Evolutionary conservation across 1,284 basidiomycete species (phyloP), one percentile per base, ranked within the genome.

Genomic region (Trichosporon sp.): DNA sequence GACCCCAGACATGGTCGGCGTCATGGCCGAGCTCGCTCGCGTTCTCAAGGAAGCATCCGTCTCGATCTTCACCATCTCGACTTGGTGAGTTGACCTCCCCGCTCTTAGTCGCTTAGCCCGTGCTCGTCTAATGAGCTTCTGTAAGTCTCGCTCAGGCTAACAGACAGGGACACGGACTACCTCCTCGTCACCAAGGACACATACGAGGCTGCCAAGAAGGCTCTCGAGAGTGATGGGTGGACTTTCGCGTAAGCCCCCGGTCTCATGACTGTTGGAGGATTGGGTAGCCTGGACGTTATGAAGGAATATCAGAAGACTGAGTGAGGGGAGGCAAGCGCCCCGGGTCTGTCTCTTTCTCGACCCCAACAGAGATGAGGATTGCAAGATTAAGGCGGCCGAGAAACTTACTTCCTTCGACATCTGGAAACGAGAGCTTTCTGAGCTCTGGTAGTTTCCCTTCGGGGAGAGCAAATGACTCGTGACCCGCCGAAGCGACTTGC

Each of bases 31-130:
- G 49, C 82, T 89, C 56, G 83, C 85, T 1, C 77, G 79, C 19
- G 85, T 86, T n/a, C 76, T 89, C 57, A 85, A 85, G 74, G 73
- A 78, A 19, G 85, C 84, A 6, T 77, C 79, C 49, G 79, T 89
- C 0, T 83, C 84, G 0, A 83, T 90, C 5, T 89, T 88, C 73
- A 85, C 84, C 10, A 67, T 87, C 29, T 89, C 88, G 10, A 89
- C 88, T n/a, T 90, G 86, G 88, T 88, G 69, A 69, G 82, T 73
- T 5, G 25, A 5, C 37, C 14, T 19, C 21, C 37, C 16, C 9
- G 8, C n/a, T 19, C 37, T 40, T 19, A 13, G 4, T 36, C 11
- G 4, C 5, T 36, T 36, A 3, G 10, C 5, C 10, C 34, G n/a
- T n/a, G n/a, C n/a, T n/a, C n/a, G n/a, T n/a, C n/a, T n/a, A n/a